Evolutionary conservation across 2,329 filamentous ascomycete genomes (phyloP).

Genomic region (Venturia asperata): DNA sequence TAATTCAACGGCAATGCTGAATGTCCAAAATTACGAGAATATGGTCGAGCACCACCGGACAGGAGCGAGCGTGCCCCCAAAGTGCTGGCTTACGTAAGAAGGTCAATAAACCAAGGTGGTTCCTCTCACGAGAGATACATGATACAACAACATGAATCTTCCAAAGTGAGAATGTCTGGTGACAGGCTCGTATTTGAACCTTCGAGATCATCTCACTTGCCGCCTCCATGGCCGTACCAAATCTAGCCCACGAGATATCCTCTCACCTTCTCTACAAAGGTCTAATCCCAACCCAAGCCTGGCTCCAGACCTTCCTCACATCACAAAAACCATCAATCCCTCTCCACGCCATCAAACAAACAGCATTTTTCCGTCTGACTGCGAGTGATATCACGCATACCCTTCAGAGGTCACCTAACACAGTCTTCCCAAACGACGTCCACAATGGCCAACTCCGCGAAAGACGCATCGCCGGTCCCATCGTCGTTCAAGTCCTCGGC

Average conservation of each 20-base stretch:
- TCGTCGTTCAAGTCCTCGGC: conserved; percentile 76
- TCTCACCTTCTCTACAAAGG: conserved; percentile 51
- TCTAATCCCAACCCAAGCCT: conserved; percentile 50
- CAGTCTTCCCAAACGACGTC: conserved; percentile 53
- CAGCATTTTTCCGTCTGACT: conserved; percentile 72
- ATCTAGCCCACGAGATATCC: conserved; percentile 31
- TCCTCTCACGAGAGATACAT: background rate
- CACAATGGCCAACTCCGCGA: conserved; percentile 50
- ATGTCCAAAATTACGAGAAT: too few relatives aligned
- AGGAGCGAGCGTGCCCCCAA: too few relatives aligned
- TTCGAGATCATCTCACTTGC: background rate
- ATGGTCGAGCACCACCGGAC: too few relatives aligned
- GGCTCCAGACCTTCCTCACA: conserved; percentile 57
- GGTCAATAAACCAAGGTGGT: background rate
- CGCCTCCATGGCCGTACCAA: conserved; percentile 19
- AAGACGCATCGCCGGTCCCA: conserved; percentile 50
- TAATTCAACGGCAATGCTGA: too few relatives aligned
- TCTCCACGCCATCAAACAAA: conserved; percentile 65
- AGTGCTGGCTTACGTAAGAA: too few relatives aligned
- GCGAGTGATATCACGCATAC: conserved; percentile 66
- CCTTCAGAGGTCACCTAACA: conserved; percentile 35
- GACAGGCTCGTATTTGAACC: background rate
- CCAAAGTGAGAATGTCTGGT: background rate
- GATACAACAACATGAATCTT: background rate
- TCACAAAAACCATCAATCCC: conserved; percentile 51